Conservation (phyloP, 306 rosid species). For the Coriaria nepalensis region DNA sequence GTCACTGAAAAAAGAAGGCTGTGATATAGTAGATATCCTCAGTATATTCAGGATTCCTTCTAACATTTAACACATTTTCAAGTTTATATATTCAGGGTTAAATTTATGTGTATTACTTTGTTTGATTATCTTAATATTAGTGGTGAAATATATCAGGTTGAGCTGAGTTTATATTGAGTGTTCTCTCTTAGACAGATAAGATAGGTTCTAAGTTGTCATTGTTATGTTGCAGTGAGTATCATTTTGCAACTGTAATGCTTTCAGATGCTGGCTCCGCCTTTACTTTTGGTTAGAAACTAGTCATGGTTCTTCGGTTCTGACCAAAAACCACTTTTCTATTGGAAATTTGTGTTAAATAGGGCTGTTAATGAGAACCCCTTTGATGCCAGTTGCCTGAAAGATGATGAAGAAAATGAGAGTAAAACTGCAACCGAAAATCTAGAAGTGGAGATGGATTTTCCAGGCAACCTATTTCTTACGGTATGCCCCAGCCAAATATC, state of each 20-base stretch:
- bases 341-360: slow-evolving; percentile 25
- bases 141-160: no score
- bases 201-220: no score
- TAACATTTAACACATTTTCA: no score
- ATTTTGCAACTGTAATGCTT: slow-evolving; percentile 25
- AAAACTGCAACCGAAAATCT: slow-evolving; percentile 43
- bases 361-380: slow-evolving; percentile 24
- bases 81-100: no score
- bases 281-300: slow-evolving; percentile 26
- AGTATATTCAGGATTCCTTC: no score
- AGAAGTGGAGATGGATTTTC: slow-evolving; percentile 85
- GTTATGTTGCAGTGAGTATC: slow-evolving; percentile 60
- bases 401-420: slow-evolving; percentile 30
- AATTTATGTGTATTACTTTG: no score
- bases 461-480: slow-evolving; percentile 90
- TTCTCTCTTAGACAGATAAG: no score
- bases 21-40: no score
- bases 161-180: no score
- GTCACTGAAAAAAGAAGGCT: no score
- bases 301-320: slow-evolving; percentile 23
- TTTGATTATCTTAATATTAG: no score
- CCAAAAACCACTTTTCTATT: slow-evolving; percentile 28
- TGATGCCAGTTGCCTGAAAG: slow-evolving; percentile 31
- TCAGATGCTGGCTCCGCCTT: slow-evolving; percentile 39
- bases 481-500: slow-evolving; percentile 18